Base-by-base conservation (phyloP, 2,329 filamentous ascomycete genomes). In the Scleromitrula shiraiana region DNA sequence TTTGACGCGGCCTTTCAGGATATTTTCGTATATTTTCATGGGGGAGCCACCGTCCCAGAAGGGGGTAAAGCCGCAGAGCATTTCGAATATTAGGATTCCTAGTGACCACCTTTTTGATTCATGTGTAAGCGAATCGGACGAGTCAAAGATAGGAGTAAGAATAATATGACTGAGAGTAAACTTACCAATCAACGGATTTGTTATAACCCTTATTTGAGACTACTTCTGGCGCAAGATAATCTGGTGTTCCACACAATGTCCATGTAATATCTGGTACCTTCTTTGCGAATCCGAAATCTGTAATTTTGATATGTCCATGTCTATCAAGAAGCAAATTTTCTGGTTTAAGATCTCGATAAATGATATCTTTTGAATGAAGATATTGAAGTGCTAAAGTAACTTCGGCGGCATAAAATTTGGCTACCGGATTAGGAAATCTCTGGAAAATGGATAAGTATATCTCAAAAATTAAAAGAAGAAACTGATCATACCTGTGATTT, bases 21-120 rank as follows among this genome's bases (percentile, higher is more conserved):
- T 98, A 67, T 98, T 98, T 72, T 98, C 93, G 71, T 98, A 98
- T 63, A 98, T 98, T 70, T 95, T 96, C 80, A 98, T 95, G 2
- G 93, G 91, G 37, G 88, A 95, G 47, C 91, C 93, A 60, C 87
- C 88, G 67, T 98, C 93, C 91, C 93, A 98, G 73, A 98, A 98
- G 5, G 93, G 93, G 5, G 93, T 98, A 69, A 96, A 98, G 23
- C 93, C 93, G 65, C 93, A 97, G 30, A 98, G 79, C 93, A 98
- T 98, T 75, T 98, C 93, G 67, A 96, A 98, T 67, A 98, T 97
- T 59, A 98, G 73, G 64, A 98, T 97, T 38, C 93, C 93, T 50
- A 98, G 76, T 45, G 91, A 97, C 93, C 93, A 98, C 90, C 90
- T 96, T 57, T 8, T 50, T 23, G 35, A 41, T n/a, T n/a, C n/a